Conservation (phyloP, 1,284 basidiomycete genomes). For the Schizophyllum amplum region DNA sequence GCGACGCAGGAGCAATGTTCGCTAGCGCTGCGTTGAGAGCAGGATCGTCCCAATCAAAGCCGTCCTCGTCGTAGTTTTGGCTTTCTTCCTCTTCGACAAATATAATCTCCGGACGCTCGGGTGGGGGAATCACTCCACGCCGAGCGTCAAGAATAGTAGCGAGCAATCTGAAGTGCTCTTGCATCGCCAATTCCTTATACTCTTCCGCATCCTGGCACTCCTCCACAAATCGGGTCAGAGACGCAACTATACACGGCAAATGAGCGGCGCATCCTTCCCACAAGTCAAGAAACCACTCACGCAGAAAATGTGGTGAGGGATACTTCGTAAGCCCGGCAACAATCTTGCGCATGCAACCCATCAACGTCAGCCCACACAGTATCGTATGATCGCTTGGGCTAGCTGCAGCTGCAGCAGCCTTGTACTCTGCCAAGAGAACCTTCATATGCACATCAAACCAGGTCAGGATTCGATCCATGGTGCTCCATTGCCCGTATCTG, state of each 20-base stretch:
- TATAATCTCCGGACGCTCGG: conserved; percentile 27
- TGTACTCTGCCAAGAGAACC: conserved; percentile 53
- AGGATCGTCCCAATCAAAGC: conserved; percentile 55
- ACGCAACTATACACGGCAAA: too few species aligned
- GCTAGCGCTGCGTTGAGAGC: conserved; percentile 46
- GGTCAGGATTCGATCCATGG: conserved; percentile 36
- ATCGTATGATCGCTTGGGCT: conserved; percentile 7
- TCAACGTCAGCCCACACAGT: conserved; percentile 5
- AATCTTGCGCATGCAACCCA: not conserved
- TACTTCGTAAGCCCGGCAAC: not conserved
- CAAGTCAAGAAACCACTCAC: conserved; percentile 3
- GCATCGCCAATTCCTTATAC: conserved; percentile 35
- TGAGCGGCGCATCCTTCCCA: too few species aligned
- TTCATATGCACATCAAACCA: conserved; percentile 67
- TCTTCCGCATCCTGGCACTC: conserved; percentile 39
- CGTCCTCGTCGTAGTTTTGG: conserved; percentile 71
- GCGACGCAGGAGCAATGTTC: conserved; percentile 9
- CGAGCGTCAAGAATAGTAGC: conserved; percentile 48
- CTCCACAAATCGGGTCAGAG: conserved; percentile 10
- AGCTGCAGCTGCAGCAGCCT: conserved; percentile 12
- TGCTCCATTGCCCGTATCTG: conserved; percentile 47
- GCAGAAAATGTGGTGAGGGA: conserved; percentile 9
- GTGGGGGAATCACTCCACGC: conserved; percentile 37
- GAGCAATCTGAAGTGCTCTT: conserved; percentile 37
- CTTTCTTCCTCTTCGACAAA: conserved; percentile 27